Evolutionary conservation across 2,329 filamentous ascomycete species (phyloP).

Genomic region (Cladosporium phlei): DNA sequence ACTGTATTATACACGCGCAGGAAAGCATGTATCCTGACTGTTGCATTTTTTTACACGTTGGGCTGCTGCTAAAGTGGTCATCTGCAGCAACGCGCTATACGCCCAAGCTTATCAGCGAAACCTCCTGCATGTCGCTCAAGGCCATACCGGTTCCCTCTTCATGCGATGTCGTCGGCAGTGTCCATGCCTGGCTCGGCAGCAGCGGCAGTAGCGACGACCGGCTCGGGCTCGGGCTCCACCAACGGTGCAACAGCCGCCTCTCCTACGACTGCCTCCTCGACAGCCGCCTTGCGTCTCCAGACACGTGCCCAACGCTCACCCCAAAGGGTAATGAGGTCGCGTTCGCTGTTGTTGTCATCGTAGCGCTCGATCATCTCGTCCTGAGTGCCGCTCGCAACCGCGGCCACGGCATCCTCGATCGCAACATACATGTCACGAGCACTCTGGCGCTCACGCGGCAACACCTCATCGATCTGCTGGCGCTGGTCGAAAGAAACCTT

Average conservation of each 20-base stretch:
- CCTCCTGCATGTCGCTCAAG: no score
- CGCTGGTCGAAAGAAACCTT: slow-evolving; percentile 54
- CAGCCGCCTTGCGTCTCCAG: slow-evolving; percentile 73
- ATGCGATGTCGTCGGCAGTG: slow-evolving; percentile 27
- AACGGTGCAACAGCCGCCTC: slow-evolving; percentile 51
- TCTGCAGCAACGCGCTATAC: no score
- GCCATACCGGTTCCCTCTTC: no score
- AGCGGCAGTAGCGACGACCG: slow-evolving; percentile 18
- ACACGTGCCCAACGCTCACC: slow-evolving; percentile 80
- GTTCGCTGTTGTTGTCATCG: slow-evolving; percentile 53
- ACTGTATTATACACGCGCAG: not conserved
- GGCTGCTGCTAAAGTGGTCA: no score
- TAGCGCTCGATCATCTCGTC: slow-evolving; percentile 69
- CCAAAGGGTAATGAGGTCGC: slow-evolving; percentile 70
- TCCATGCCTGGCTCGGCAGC: slow-evolving; percentile 23
- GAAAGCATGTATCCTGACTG: no score
- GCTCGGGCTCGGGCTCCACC: slow-evolving; percentile 27
- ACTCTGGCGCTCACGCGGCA: slow-evolving; percentile 63
- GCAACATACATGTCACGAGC: slow-evolving; percentile 76
- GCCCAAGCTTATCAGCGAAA: no score
- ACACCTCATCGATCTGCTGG: slow-evolving; percentile 59
- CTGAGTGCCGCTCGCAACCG: slow-evolving; percentile 67
- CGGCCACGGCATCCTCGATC: slow-evolving; percentile 71
- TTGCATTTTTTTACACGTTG: not conserved
- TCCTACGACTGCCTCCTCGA: slow-evolving; percentile 71